Conservation (phyloP, 148 eudicot species). For the Silene latifolia region DNA sequence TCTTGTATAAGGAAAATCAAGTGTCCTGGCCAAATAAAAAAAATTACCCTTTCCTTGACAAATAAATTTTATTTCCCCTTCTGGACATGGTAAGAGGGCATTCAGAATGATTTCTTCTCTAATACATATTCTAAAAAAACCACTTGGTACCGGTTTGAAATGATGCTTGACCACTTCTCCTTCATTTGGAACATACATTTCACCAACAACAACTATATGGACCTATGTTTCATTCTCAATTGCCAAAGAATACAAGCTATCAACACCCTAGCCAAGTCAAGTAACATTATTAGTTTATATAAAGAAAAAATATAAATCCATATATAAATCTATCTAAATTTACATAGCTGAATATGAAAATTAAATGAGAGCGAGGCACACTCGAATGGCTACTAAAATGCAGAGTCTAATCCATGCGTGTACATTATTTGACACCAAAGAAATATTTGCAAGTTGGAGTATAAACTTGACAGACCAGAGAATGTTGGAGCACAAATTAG, state of each 20-base stretch:
- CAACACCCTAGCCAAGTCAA: neutral
- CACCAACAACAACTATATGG: neutral
- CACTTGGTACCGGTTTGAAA: neutral
- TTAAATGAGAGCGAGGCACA: too few species aligned
- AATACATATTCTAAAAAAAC: neutral
- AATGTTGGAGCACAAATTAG: too few species aligned
- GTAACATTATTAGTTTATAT: too few species aligned
- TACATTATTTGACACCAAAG: neutral
- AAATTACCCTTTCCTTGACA: neutral
- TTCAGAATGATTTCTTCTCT: neutral
- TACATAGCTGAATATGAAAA: too few species aligned
- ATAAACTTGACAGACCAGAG: too few species aligned
- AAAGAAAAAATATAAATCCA: neutral
- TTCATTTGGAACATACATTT: neutral
- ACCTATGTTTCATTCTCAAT: too few species aligned
- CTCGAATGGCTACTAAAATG: too few species aligned
- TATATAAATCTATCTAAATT: too few species aligned
- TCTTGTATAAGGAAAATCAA: neutral
- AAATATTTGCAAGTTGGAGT: too few species aligned
- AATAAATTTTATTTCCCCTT: neutral
- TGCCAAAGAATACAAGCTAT: neutral
- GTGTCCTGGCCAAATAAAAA: neutral
- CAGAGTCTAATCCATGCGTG: too few species aligned
- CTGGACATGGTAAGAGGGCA: constrained; percentile 13
- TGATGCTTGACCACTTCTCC: neutral